Conservation (phyloP, 495 filamentous ascomycete species). For the Evernia prunastri region DNA sequence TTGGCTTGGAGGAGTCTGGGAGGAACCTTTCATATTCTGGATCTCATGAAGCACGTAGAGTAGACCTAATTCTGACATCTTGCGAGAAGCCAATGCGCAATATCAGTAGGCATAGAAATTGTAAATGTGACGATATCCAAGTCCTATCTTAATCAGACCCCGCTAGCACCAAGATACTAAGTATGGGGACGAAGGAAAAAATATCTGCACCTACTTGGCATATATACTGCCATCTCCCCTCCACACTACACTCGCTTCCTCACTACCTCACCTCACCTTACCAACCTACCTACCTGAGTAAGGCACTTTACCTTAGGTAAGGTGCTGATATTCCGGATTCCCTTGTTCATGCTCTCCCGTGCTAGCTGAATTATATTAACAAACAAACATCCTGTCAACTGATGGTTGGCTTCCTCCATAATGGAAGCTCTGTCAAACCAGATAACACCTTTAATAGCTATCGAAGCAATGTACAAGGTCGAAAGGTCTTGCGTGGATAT, state of each 20-base stretch:
- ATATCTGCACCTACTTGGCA: no score
- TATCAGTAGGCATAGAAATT: slow-evolving; percentile 5
- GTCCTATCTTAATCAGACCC: slow-evolving; percentile 17
- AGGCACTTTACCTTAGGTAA: no score
- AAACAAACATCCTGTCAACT: no score
- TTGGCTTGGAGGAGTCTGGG: slow-evolving; percentile 1
- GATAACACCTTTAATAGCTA: slow-evolving; percentile 79
- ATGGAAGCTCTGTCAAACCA: slow-evolving; percentile 86
- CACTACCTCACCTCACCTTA: no score
- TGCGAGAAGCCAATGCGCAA: slow-evolving; percentile 11
- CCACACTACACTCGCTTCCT: no score
- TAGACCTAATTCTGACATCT: slow-evolving; percentile 19
- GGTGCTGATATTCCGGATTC: no score
- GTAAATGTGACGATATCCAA: slow-evolving; percentile 26
- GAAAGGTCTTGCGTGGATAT: slow-evolving; percentile 60
- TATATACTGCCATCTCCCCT: no score
- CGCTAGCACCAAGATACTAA: no score
- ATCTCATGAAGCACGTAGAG: slow-evolving; percentile 6
- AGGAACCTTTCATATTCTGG: not conserved
- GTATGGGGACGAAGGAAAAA: no score
- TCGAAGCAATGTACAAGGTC: slow-evolving; percentile 85
- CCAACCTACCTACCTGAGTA: no score
- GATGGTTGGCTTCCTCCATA: slow-evolving; percentile 62
- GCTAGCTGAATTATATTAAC: no score
- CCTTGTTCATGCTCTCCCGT: no score